Evolutionary conservation across 1,284 basidiomycete genomes (phyloP).

Genomic region (Tylopilus orsonianus): DNA sequence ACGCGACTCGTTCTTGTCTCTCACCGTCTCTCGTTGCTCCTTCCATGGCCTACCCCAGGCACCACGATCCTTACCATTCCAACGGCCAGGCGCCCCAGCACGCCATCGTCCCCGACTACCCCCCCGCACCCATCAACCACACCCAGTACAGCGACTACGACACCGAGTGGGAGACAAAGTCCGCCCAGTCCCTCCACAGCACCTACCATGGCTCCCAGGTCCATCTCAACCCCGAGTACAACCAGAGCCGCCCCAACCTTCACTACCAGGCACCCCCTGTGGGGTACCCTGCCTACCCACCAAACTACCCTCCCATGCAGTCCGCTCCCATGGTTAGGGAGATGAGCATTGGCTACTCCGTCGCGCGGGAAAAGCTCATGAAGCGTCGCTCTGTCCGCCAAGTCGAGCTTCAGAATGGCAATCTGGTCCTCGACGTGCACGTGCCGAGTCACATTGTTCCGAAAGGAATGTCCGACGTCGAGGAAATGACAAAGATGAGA

Average conservation of each 20-base stretch:
- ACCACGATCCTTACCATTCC: constrained; percentile 40
- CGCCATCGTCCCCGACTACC: constrained; percentile 39
- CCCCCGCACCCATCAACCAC: constrained; percentile 23
- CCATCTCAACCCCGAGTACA: constrained; percentile 63
- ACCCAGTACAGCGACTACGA: constrained; percentile 43
- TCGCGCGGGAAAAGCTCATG: constrained; percentile 73
- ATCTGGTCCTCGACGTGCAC: constrained; percentile 79
- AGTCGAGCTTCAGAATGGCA: constrained; percentile 80
- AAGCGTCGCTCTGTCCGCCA: constrained; percentile 77
- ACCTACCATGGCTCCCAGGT: constrained; percentile 64
- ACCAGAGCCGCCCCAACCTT: constrained; percentile 50
- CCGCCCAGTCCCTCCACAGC: constrained; percentile 62
- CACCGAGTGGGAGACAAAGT: constrained; percentile 61
- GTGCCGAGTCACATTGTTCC: constrained; percentile 81
- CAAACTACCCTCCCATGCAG: constrained; percentile 54
- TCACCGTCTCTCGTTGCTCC: not conserved
- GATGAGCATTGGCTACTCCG: constrained; percentile 61
- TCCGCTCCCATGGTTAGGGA: constrained; percentile 48
- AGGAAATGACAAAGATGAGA: constrained; percentile 83
- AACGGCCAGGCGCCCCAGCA: constrained; percentile 31
- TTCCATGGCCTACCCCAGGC: constrained; percentile 55
- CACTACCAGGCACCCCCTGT: constrained; percentile 43
- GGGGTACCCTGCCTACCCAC: constrained; percentile 42
- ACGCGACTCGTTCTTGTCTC: no score
- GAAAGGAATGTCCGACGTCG: constrained; percentile 55